phyloP scores from a whole-genome alignment of 148 eudicot species.

The Amaranthus cruentus region DNA sequence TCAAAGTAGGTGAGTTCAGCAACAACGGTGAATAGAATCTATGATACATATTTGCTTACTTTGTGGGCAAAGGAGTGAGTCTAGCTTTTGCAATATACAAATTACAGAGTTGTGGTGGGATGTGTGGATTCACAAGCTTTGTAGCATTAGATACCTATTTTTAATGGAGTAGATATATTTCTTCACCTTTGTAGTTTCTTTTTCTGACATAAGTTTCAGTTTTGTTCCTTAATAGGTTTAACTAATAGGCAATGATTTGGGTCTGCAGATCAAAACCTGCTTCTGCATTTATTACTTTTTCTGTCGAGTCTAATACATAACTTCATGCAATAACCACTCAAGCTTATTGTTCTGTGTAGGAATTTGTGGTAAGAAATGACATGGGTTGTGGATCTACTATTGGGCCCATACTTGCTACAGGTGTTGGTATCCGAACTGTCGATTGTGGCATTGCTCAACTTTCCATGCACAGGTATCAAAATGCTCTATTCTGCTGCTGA shows the following conservation, averaged over 20 bases:
- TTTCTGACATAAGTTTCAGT: background rate
- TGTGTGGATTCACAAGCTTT: too few relatives aligned
- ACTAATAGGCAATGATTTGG: background rate
- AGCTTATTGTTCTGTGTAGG: constrained; percentile 37
- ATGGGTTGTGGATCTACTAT: constrained; percentile 99
- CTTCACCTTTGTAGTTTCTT: background rate
- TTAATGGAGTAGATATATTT: background rate
- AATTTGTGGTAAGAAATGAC: constrained; percentile 96
- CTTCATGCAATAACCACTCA: background rate
- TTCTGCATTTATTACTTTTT: background rate
- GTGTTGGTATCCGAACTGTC: constrained; percentile 91
- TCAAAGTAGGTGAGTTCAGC: too few relatives aligned
- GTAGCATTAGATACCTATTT: too few relatives aligned
- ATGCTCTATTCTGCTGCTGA: background rate
- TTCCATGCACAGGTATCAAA: constrained; percentile 94
- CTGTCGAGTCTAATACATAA: background rate
- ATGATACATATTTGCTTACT: too few relatives aligned
- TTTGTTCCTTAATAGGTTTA: background rate
- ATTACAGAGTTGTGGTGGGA: too few relatives aligned
- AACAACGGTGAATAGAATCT: too few relatives aligned
- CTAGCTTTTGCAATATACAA: too few relatives aligned
- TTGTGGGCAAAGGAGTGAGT: too few relatives aligned
- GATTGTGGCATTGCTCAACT: constrained; percentile 92
- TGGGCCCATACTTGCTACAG: constrained; percentile 96
- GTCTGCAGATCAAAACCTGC: background rate